Evolutionary conservation across 805 yeast species (phyloP), one percentile per base, ranked within the genome.

Genomic region (Blastobotrys terrestris): DNA sequence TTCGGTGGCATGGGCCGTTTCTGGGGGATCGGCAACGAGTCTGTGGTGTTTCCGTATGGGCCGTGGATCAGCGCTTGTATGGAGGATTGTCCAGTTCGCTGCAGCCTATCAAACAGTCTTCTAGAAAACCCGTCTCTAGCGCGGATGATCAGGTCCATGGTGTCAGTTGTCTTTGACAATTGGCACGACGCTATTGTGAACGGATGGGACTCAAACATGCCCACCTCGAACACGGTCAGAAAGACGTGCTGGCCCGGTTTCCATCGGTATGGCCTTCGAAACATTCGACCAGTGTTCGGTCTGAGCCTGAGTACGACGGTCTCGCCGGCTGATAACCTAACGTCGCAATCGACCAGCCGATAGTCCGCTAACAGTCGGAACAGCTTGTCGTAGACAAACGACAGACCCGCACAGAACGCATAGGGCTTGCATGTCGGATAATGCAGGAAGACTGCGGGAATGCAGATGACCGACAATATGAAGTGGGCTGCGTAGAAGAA

Each of bases 91-190:
- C 22, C 19, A 16, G 50, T 46, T 22, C 41, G 22, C 19, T 52
- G n/a, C 18, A 50, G 47, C 16, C 46, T 20, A 7, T 57, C 60
- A 26, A 49, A 54, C 21, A 61, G 44, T 13, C 51, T 42, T 31
- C 56, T 45, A 18, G 68, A 64, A 55, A 65, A 65, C 40, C 68
- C 68, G 42, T 58, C 53, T 26, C 66, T 55, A 21, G 68, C 67
- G 20, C 68, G 56, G 51, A 65, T 59, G 51, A 65, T 64, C 5
- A 65, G 53, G 48, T 61, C 64, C 35, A 65, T 53, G 7, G 51
- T 46, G 50, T 58, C 58, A 7, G 53, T 43, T 11, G 35, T 6
- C 11, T 26, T 26, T 26, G 35, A 6, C 35, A 26, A 11, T 11
- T 26, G 35, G 39, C 52, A 45, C 8, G 64, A 61, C 7, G 63